Conservation (phyloP, 129 eudicot genomes). For the Helichrysum umbraculigerum region DNA sequence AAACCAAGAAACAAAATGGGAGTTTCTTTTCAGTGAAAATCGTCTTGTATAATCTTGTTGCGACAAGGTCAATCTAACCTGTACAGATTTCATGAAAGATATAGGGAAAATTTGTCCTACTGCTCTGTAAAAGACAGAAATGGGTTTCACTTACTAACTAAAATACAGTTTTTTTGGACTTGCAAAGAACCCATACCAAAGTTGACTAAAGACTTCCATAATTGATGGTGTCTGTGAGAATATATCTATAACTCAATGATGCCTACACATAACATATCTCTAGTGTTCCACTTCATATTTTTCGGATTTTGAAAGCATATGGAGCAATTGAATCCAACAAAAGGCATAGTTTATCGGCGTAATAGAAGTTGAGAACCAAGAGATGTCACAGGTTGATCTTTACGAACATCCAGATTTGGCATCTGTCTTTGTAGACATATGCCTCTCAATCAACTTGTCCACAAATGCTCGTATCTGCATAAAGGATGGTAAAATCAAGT, state of each 20-base stretch:
- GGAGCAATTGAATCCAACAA: constrained; percentile 17
- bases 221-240: constrained; percentile 27
- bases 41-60: constrained; percentile 46
- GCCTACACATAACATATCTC: constrained; percentile 27
- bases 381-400: constrained; percentile 18
- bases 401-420: constrained; percentile 52
- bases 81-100: constrained; percentile 54
- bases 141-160: constrained; percentile 54
- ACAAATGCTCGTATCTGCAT: constrained; percentile 94
- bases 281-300: constrained; percentile 26
- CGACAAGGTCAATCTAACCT: constrained; percentile 50
- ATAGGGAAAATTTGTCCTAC: constrained; percentile 31
- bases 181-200: constrained; percentile 38
- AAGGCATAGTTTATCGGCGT: constrained; percentile 3
- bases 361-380: constrained; percentile 11
- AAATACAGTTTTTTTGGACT: constrained; percentile 44
- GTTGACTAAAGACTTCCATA: constrained; percentile 22
- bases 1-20: constrained; percentile 18
- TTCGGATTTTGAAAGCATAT: constrained; percentile 5
- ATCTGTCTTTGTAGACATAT: constrained; percentile 60
- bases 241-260: constrained; percentile 27
- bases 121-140: constrained; percentile 42
- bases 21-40: constrained; percentile 22
- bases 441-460: constrained; percentile 86
- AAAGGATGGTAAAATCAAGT: constrained; percentile 12